Percentiles rank a stretch among this genome's conserved stretches.
Conservation (phyloP, 2,329 filamentous ascomycete genomes). For the Pyrenochaeta sp. region DNA sequence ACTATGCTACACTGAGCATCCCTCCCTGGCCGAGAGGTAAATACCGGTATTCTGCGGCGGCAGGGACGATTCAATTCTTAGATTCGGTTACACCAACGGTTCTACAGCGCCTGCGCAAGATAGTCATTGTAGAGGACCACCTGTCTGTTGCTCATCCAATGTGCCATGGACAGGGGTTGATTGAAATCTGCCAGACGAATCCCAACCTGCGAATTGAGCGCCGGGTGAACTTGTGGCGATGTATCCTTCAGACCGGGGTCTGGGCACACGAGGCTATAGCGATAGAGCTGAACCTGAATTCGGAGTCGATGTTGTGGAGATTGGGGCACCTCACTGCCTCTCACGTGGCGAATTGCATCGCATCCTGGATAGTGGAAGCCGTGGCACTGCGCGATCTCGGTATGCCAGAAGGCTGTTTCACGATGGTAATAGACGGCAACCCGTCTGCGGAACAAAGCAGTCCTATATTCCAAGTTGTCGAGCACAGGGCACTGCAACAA, state of each 20-base stretch:
- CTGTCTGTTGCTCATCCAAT: background rate
- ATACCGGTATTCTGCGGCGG: background rate
- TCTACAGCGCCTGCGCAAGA: background rate
- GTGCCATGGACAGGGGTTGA: background rate
- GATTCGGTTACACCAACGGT: background rate
- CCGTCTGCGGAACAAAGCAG: background rate
- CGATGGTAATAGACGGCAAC: background rate
- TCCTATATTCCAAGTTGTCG: background rate
- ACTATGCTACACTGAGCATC: background rate
- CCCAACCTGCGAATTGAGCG: background rate
- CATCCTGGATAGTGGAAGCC: background rate
- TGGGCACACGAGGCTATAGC: too few species aligned
- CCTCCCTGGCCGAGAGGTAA: background rate
- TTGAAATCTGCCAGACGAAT: background rate
- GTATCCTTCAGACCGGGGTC: background rate
- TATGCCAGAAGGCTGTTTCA: background rate
- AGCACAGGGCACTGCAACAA: background rate
- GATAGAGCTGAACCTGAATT: too few species aligned
- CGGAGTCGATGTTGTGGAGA: background rate
- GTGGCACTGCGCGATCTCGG: background rate
- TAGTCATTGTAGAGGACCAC: background rate
- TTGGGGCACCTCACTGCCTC: background rate
- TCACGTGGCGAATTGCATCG: background rate
- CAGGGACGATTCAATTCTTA: background rate
- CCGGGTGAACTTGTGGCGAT: background rate